Evolutionary conservation across 2,329 filamentous ascomycete genomes (phyloP).

Genomic region (Trichoderma oligosporum): DNA sequence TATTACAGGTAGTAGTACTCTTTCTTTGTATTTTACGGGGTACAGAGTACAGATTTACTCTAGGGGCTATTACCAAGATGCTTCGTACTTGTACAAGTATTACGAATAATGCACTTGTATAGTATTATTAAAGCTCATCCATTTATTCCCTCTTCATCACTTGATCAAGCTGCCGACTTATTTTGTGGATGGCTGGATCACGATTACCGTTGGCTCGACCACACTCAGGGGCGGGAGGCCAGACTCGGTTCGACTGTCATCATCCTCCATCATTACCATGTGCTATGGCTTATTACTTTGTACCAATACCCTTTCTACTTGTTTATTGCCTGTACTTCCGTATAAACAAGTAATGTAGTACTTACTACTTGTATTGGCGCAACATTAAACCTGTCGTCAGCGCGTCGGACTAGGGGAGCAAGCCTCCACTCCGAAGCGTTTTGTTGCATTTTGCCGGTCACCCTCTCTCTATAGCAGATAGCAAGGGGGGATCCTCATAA

Average conservation of each 20-base stretch:
- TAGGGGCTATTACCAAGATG: no score
- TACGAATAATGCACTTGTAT: no score
- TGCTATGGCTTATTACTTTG: not conserved
- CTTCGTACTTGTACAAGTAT: no score
- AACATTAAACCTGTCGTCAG: not conserved
- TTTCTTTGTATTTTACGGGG: no score
- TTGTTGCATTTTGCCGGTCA: conserved; percentile 15
- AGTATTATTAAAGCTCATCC: not conserved
- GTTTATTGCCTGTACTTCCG: no score
- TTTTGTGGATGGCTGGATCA: conserved; percentile 13
- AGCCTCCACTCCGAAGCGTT: conserved; percentile 17
- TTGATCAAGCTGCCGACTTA: not conserved
- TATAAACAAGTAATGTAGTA: no score
- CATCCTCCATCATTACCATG: conserved; percentile 11
- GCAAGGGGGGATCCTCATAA: conserved; percentile 4
- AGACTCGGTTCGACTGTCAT: conserved; percentile 15
- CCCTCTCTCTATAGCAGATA: conserved; percentile 6
- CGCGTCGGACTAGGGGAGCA: not conserved
- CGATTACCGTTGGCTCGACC: conserved; percentile 9
- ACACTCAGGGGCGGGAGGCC: conserved; percentile 16
- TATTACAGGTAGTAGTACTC: conserved; percentile 1
- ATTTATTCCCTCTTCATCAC: not conserved
- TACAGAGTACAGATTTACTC: no score
- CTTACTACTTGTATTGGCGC: no score
- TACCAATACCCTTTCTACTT: no score